These are phyloP conservation scores for Trichophyton mentagrophytes DNA, from an alignment of 2,329 filamentous ascomycete species.

Conservation along the genomic window DNA sequence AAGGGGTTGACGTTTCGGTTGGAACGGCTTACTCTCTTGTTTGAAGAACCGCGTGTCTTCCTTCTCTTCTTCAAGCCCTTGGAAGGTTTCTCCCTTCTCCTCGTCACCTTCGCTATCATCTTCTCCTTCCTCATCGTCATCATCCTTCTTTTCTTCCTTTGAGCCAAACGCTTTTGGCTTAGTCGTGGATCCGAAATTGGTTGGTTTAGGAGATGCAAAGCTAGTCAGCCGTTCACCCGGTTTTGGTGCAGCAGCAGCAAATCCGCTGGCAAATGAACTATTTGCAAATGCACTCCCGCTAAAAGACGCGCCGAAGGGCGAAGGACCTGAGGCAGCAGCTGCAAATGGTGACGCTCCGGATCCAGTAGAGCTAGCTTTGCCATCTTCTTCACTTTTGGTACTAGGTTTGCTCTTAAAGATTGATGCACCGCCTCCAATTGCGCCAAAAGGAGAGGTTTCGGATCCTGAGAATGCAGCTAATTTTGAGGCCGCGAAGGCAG, in stretches of 20 bases:
- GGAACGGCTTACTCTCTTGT: constrained; percentile 52
- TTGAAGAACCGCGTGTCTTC: constrained; percentile 38
- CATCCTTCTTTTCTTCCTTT: constrained; percentile 44
- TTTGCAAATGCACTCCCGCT: constrained; percentile 24
- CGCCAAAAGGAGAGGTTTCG: constrained; percentile 51
- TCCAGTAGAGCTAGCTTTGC: not conserved
- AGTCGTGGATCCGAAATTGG: constrained; percentile 16
- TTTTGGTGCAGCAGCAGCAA: constrained; percentile 36
- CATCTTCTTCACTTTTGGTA: not conserved
- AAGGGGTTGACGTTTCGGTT: too few relatives aligned
- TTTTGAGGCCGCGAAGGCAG: constrained; percentile 55
- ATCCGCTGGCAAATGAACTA: constrained; percentile 32
- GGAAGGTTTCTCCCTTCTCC: constrained; percentile 32
- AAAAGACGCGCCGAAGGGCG: constrained; percentile 27
- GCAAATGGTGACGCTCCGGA: constrained; percentile 21
- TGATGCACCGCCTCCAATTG: constrained; percentile 35
- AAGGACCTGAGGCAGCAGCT: constrained; percentile 16
- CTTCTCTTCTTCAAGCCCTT: constrained; percentile 39
- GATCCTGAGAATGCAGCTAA: constrained; percentile 54
- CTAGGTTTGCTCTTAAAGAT: constrained; percentile 22
- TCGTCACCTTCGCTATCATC: constrained; percentile 29
- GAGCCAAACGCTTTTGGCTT: constrained; percentile 56
- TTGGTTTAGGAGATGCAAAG: constrained; percentile 54
- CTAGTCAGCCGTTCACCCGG: constrained; percentile 43
- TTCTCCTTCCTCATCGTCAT: constrained; percentile 38